Base-by-base conservation (phyloP, 768 basidiomycete species). In the Amanita jacksonii region DNA sequence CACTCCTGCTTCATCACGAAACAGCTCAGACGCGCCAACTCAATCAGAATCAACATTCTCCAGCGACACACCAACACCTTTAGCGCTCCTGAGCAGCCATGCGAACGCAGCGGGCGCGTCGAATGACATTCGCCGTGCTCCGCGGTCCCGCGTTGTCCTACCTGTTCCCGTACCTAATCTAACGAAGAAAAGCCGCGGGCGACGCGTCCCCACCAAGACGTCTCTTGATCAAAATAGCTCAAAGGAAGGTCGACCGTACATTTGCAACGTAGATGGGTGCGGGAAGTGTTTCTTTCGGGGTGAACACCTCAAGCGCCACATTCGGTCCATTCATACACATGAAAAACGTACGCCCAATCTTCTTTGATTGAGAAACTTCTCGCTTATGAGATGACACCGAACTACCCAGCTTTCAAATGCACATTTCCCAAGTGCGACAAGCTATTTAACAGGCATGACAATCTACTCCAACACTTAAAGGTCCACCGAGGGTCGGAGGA, bases 121-220 rank as follows among this genome's bases (percentile, higher is more conserved):
- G 5, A 45, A 38, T 8, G 23, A 33, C n/a, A 70, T 69, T 30
- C 62, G 62, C 30, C 69, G 70, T 34, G 63, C 67, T 43, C 67
- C 74, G 15, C 70, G 70, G 34, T 67, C 74, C 52, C 73, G 75
- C 46, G 71, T 72, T 8, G 67, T 71, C 5, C 70, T 78, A 37
- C 83, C 83, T 18, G 68, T 79, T 20, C 83, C 83, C 9, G 81
- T 85, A 32, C 83, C 84, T 27, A 81, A 84, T 59, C 57, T 87
- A 49, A 86, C 79, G 35, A 87, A 86, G 68, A 85, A 83, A 65
- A 82, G 80, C 52, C 76, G 85, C 41, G 85, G 85, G 9, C 75
- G 85, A 28, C 73, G 81, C 47, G 85, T 87, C 16, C 85, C 84
- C 4, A 85, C 79, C 2, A 63, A 63, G 41, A 53, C 39, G 25